Base-by-base conservation (phyloP, 2,329 filamentous ascomycete genomes). In the Neofusicoccum cordaticola region DNA sequence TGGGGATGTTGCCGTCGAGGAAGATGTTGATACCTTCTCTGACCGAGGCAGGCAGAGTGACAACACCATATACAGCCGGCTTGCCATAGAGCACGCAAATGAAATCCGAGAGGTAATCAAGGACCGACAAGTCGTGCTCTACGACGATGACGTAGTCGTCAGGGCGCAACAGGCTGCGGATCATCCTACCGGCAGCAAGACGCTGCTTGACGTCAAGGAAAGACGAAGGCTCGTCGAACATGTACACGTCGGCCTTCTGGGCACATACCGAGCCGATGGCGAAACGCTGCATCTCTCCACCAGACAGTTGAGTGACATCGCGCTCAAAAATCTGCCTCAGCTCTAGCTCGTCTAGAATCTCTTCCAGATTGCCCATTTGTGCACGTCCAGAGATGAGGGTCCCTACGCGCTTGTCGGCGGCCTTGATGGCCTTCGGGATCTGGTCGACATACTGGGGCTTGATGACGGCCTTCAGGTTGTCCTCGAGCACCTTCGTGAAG, bases 361-460 rank as follows among this genome's bases (percentile, higher is more conserved):
- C 84, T 7, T 97, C 83, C 67, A 91, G 80, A 77, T 98, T 96
- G 65, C 86, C 88, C 78, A 96, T 87, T 68, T 92, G 87, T 66
- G 86, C 82, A 69, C 92, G 89, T 71, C 88, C 85, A 75, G 92
- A 86, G 69, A 99, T 89, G 68, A 98, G 85, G 66, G 84, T 84
- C 70, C 88, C 86, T 64, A 99, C 96, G 31, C 86, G 87, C 82
- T 93, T 93, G 71, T 93, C 85, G 48, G 90, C 82, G 19, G 90
- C 89, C 75, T 90, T 93, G 74, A 99, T 90, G 47, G 95, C 94
- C 78, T 90, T 92, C 67, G 95, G 95, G 69, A 99, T 94, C 82
- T 98, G 95, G 74, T 99, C 95, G 73, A 99, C 95, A 83, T 99
- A 97, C 82, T 99, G 96, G 65, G 95, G 95, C 86, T 99, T 99